A percentile compares a stretch with the other conserved stretches of the same genome.
These are phyloP conservation scores for Rhododendron williamsianum DNA, from an alignment of 148 eudicot genomes.

Conservation along the genomic window DNA sequence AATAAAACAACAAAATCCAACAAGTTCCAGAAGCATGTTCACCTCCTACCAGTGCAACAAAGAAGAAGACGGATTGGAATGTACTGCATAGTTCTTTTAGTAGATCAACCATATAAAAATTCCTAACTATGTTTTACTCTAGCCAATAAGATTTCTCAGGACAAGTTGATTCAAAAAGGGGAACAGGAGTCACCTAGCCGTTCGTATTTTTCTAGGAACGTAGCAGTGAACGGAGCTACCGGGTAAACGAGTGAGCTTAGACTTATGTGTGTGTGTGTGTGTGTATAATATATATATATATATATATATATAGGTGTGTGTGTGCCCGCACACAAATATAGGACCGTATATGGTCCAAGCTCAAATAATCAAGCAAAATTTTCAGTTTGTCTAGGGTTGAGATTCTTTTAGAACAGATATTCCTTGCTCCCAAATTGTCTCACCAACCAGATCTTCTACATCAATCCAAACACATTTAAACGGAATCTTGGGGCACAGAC, in stretches of 20 bases:
- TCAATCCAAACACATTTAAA: neutral
- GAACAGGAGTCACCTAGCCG: no score
- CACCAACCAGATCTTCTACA: neutral
- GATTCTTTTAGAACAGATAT: neutral
- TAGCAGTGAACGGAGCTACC: no score
- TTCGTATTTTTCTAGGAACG: no score
- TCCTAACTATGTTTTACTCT: no score
- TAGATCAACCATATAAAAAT: neutral
- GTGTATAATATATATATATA: no score
- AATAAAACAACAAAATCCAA: neutral
- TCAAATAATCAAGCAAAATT: neutral
- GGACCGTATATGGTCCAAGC: neutral
- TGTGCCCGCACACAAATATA: no score
- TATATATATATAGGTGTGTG: no score
- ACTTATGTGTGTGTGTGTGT: neutral
- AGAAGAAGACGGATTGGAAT: neutral
- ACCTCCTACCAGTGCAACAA: neutral
- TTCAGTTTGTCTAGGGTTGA: neutral
- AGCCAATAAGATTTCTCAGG: conserved; percentile 1
- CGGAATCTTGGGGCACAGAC: neutral
- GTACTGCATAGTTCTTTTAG: neutral
- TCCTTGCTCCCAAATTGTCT: neutral
- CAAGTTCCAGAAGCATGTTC: neutral
- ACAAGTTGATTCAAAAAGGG: no score
- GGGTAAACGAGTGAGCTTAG: no score